Evolutionary conservation across 768 basidiomycete species (phyloP).

Genomic region (Goffeauzyma gilvescens): DNA sequence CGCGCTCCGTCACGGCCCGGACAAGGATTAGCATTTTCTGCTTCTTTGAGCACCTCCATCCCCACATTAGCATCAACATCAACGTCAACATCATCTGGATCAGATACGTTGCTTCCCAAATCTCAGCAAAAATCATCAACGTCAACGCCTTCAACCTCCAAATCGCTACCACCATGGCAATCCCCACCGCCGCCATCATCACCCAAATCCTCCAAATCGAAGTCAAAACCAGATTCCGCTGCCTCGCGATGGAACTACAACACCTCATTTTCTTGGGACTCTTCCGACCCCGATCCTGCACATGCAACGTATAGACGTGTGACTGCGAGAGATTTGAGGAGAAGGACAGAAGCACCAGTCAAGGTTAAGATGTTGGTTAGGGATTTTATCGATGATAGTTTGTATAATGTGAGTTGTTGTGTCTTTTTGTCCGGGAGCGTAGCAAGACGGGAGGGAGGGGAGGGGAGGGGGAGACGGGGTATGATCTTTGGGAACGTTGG

Average conservation of each 20-base stretch:
- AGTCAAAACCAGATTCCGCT: conserved; percentile 7
- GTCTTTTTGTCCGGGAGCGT: neutral
- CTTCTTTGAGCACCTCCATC: no score
- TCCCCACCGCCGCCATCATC: no score
- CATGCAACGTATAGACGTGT: conserved; percentile 25
- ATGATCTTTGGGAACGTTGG: no score
- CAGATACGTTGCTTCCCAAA: no score
- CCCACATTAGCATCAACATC: no score
- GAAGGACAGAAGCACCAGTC: conserved; percentile 41
- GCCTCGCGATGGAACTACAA: conserved; percentile 29
- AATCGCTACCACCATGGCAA: no score
- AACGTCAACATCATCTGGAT: no score
- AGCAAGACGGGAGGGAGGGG: neutral
- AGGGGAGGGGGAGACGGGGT: neutral
- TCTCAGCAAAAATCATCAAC: no score
- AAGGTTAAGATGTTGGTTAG: conserved; percentile 82
- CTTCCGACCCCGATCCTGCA: conserved; percentile 27
- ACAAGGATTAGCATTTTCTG: no score
- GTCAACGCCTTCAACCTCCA: no score
- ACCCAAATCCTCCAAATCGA: no score
- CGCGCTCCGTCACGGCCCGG: no score
- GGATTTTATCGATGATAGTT: conserved; percentile 87
- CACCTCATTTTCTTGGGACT: conserved; percentile 20
- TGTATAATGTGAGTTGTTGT: conserved; percentile 49
- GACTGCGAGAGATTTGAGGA: conserved; percentile 21